These are phyloP conservation scores for Trichoderma orchidacearum DNA, from an alignment of 495 filamentous ascomycete genomes.

Conservation along the genomic window DNA sequence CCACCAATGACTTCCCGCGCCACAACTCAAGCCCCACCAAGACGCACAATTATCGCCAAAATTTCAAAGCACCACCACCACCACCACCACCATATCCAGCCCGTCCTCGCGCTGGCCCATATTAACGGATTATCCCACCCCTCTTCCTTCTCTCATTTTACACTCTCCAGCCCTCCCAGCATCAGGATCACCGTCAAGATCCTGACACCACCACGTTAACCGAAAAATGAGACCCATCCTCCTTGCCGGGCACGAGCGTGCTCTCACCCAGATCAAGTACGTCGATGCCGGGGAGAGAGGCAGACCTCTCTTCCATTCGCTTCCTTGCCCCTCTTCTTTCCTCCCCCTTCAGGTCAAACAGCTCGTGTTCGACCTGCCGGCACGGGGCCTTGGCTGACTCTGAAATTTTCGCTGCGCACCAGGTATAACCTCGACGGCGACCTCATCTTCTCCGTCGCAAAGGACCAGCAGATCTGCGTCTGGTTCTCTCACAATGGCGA, in stretches of 20 bases:
- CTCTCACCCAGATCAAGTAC: conserved; percentile 93
- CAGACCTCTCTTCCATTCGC: not conserved
- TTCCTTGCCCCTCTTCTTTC: not conserved
- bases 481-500: conserved; percentile 94
- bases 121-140: not conserved
- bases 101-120: not conserved
- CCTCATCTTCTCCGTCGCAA: conserved; percentile 90
- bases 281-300: conserved; percentile 7
- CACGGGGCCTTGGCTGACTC: not conserved
- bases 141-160: not conserved
- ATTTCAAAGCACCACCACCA: conserved; percentile 2
- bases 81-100: not conserved
- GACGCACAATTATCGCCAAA: conserved; percentile 2
- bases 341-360: not conserved
- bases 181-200: conserved; percentile 13
- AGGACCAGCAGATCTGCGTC: conserved; percentile 91
- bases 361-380: not conserved
- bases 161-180: conserved; percentile 2
- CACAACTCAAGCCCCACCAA: conserved; percentile 3
- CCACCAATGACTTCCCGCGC: conserved; percentile 1
- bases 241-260: conserved; percentile 93
- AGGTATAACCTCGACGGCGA: conserved; percentile 94
- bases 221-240: conserved; percentile 95
- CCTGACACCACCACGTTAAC: no score
- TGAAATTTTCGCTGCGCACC: not conserved